These are phyloP conservation scores for Aspergillus pseudotamarii DNA, from an alignment of 2,329 filamentous ascomycete genomes.

Conservation along the genomic window DNA sequence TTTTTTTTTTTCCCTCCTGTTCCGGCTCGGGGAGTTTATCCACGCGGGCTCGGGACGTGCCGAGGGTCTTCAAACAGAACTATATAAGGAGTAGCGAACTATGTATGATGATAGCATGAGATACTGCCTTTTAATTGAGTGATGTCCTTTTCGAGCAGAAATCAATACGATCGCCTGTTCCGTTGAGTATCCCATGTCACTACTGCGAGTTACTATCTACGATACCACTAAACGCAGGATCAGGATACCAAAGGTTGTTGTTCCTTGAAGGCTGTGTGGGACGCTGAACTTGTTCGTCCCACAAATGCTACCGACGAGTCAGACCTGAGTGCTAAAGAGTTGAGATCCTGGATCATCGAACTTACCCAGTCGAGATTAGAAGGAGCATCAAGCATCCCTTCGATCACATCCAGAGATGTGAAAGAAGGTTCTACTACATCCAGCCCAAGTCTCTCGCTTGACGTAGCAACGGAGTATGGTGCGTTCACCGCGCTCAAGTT, in stretches of 20 bases:
- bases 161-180: neutral
- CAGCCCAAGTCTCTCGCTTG: constrained; percentile 5
- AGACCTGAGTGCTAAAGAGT: neutral
- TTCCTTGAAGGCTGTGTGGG: constrained; percentile 1
- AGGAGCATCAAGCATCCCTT: constrained; percentile 37
- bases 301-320: constrained; percentile 21
- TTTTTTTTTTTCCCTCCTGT: neutral
- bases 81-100: neutral
- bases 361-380: constrained; percentile 39
- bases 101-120: neutral
- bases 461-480: constrained; percentile 3
- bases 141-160: neutral
- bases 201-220: neutral
- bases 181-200: neutral
- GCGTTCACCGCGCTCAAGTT: constrained; percentile 9
- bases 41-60: constrained; percentile 11
- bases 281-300: constrained; percentile 28
- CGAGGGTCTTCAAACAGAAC: neutral
- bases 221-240: neutral
- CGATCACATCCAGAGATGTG: constrained; percentile 31
- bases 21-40: neutral
- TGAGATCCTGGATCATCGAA: neutral
- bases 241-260: neutral
- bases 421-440: constrained; percentile 12
- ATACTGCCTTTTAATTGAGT: neutral